These are phyloP conservation scores for Solanum hybrid DNA, from an alignment of 305 asterid genomes.

Conservation along the genomic window DNA sequence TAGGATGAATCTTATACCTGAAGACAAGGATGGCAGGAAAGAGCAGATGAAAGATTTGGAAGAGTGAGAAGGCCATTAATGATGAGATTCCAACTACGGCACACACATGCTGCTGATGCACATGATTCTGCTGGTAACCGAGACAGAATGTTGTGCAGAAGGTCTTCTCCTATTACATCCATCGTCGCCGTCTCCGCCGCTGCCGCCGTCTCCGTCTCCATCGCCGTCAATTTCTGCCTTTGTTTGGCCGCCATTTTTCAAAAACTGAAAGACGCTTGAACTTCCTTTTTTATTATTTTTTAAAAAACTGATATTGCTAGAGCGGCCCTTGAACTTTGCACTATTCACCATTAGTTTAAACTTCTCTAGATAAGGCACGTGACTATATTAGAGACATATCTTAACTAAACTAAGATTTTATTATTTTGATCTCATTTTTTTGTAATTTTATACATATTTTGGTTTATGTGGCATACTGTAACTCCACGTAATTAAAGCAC, in stretches of 20 bases:
- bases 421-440: no score
- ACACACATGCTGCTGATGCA: constrained; percentile 75
- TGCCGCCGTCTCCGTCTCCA: neutral
- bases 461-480: neutral
- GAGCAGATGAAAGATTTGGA: constrained; percentile 61
- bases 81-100: constrained; percentile 59
- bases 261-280: neutral
- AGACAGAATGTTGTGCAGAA: constrained; percentile 40
- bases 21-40: constrained; percentile 47
- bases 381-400: neutral
- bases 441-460: no score
- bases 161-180: constrained; percentile 57
- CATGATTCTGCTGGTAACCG: constrained; percentile 61
- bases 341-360: neutral
- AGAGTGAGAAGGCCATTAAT: constrained; percentile 46
- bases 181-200: constrained; percentile 7
- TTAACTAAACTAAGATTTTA: no score
- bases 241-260: neutral
- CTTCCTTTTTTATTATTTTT: neutral
- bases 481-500: no score
- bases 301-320: neutral
- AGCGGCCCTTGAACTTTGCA: neutral
- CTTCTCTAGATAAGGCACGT: neutral
- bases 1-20: constrained; percentile 15
- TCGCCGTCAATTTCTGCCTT: neutral